Conservation (phyloP, 495 filamentous ascomycete species). For the Talaromyces adpressus region DNA sequence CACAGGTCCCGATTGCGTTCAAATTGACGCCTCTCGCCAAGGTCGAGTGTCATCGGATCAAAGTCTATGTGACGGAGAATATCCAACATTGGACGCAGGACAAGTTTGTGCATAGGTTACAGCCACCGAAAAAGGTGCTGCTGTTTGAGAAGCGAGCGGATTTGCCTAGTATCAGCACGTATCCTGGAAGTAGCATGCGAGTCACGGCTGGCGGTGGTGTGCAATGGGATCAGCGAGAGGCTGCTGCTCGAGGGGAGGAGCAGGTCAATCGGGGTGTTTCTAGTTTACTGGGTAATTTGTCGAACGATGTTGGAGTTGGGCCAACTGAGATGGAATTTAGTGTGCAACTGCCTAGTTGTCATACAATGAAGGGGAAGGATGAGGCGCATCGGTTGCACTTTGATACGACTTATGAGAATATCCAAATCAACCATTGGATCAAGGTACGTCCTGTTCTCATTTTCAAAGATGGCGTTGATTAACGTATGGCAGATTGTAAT, state of each 20-base stretch:
- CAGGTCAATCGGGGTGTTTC: constrained; percentile 45
- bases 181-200: constrained; percentile 70
- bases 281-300: constrained; percentile 78
- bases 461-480: neutral
- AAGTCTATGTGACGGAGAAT: constrained; percentile 90
- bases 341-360: constrained; percentile 88
- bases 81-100: constrained; percentile 89
- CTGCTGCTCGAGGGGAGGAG: constrained; percentile 53
- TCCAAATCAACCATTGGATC: constrained; percentile 97
- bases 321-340: constrained; percentile 97
- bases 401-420: constrained; percentile 93
- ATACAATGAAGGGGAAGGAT: constrained; percentile 74
- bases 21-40: constrained; percentile 95
- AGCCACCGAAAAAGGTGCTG: constrained; percentile 73
- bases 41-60: constrained; percentile 93
- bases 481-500: no score
- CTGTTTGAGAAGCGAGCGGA: constrained; percentile 90
- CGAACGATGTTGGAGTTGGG: constrained; percentile 59
- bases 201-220: constrained; percentile 78
- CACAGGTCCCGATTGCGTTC: constrained; percentile 93
- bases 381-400: constrained; percentile 71
- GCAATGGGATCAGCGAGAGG: constrained; percentile 52
- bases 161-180: constrained; percentile 67
- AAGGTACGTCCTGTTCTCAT: constrained; percentile 56
- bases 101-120: constrained; percentile 80